These are phyloP conservation scores for Tremella mesenterica DNA, from an alignment of 768 basidiomycete genomes.

Conservation along the genomic window DNA sequence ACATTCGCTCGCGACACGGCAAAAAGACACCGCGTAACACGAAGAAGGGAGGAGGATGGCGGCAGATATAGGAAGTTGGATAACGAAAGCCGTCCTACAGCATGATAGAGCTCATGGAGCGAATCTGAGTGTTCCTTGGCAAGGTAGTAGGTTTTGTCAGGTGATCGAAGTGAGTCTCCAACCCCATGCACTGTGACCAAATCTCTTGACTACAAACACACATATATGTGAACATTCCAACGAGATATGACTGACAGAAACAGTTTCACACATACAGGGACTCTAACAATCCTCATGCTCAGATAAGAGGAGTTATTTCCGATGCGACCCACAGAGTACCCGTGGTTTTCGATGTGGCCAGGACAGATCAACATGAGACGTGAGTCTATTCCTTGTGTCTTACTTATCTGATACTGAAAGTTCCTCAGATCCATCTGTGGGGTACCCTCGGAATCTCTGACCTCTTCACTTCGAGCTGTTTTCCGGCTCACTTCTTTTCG, in stretches of 20 bases:
- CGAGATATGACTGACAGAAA: too few relatives aligned
- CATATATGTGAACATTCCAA: too few relatives aligned
- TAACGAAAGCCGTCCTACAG: constrained; percentile 13
- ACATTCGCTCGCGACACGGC: too few relatives aligned
- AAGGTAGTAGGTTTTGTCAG: constrained; percentile 11
- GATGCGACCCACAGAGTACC: constrained; percentile 19
- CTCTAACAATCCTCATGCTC: constrained; percentile 9
- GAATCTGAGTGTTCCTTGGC: constrained; percentile 8
- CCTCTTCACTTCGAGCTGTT: constrained; percentile 22
- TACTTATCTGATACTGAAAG: not conserved
- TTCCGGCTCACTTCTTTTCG: constrained; percentile 17
- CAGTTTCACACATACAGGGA: constrained; percentile 25
- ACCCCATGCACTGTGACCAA: too few relatives aligned
- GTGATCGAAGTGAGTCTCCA: constrained; percentile 13
- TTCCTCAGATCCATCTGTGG: constrained; percentile 5
- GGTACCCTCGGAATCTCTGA: constrained; percentile 15
- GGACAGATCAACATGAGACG: constrained; percentile 26
- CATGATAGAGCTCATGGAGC: constrained; percentile 24
- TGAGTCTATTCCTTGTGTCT: constrained; percentile 5
- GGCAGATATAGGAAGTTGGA: constrained; percentile 18
- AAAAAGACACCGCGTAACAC: too few relatives aligned
- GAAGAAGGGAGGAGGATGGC: too few relatives aligned
- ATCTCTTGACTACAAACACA: too few relatives aligned
- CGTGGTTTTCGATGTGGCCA: constrained; percentile 23
- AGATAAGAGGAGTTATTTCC: constrained; percentile 16